Conservation (phyloP, 139 green algal genomes). For the Mychonastes homosphaera region DNA sequence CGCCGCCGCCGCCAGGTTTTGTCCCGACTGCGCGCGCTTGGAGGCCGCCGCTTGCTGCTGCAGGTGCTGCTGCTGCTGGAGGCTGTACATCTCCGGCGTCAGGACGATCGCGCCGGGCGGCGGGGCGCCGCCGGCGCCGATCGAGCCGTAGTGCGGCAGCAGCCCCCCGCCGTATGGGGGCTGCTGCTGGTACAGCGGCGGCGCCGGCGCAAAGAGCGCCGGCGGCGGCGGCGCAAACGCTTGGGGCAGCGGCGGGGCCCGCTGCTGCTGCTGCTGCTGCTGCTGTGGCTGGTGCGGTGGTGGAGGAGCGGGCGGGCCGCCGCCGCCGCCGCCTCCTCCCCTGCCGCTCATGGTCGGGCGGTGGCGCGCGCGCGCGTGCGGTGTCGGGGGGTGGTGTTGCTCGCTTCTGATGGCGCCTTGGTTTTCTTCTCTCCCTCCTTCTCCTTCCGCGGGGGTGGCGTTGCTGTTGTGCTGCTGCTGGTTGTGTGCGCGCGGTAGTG, state of each 20-base stretch:
- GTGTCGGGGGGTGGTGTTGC: no score
- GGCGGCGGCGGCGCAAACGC: background rate
- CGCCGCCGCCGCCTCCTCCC: background rate
- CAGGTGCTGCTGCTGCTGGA: slow-evolving; percentile 1
- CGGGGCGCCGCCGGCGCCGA: background rate
- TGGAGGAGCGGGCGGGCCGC: background rate
- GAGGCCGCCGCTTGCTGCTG: background rate
- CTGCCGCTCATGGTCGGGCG: no score
- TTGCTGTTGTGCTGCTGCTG: no score
- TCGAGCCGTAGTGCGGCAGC: background rate
- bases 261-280: slow-evolving; percentile 5
- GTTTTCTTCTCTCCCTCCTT: no score
- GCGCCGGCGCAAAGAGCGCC: slow-evolving; percentile 1
- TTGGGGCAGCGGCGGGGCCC: background rate
- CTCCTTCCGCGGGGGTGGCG: no score
- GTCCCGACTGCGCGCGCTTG: background rate
- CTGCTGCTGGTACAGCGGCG: background rate
- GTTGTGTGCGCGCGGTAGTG: no score
- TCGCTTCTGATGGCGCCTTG: no score
- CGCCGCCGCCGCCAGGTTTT: slow-evolving; percentile 1
- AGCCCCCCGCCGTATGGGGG: background rate
- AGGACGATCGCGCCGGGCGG: no score
- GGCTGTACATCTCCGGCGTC: no score
- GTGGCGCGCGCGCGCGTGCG: no score
- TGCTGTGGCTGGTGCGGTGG: background rate